phyloP scores from a whole-genome alignment of 2,329 filamentous ascomycete species.

The Pseudogymnoascus sp. region DNA sequence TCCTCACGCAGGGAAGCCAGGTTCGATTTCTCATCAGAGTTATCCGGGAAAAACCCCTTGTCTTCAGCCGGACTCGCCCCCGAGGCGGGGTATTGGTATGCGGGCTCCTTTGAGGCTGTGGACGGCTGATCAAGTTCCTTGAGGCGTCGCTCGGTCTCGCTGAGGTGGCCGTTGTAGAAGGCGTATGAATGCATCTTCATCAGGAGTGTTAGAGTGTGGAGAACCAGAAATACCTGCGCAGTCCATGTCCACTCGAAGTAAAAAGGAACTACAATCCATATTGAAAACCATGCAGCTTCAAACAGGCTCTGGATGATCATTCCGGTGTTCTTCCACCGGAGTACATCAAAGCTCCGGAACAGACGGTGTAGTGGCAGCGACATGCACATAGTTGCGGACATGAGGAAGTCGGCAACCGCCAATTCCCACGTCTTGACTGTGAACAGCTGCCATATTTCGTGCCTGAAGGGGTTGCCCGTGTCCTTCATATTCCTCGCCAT shows the following conservation, averaged over 20 bases:
- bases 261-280: constrained; percentile 85
- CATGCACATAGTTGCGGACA: constrained; percentile 70
- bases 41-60: constrained; percentile 16
- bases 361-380: constrained; percentile 67
- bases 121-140: constrained; percentile 70
- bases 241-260: constrained; percentile 91
- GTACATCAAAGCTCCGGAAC: constrained; percentile 47
- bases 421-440: constrained; percentile 85
- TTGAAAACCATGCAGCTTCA: constrained; percentile 67
- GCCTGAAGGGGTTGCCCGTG: constrained; percentile 76
- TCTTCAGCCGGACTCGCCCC: constrained; percentile 21
- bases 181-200: constrained; percentile 99
- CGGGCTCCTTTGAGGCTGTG: constrained; percentile 60
- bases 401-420: constrained; percentile 72
- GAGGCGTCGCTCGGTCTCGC: constrained; percentile 76
- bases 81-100: constrained; percentile 63
- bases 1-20: constrained; percentile 71
- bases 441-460: constrained; percentile 83
- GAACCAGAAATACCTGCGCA: constrained; percentile 84
- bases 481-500: constrained; percentile 90
- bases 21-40: constrained; percentile 36
- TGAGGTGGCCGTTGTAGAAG: constrained; percentile 95
- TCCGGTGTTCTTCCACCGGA: constrained; percentile 73
- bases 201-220: constrained; percentile 83
- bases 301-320: constrained; percentile 76